Evolutionary conservation across 2,329 filamentous ascomycete species (phyloP).

Genomic region (Pyrenochaeta sp.): DNA sequence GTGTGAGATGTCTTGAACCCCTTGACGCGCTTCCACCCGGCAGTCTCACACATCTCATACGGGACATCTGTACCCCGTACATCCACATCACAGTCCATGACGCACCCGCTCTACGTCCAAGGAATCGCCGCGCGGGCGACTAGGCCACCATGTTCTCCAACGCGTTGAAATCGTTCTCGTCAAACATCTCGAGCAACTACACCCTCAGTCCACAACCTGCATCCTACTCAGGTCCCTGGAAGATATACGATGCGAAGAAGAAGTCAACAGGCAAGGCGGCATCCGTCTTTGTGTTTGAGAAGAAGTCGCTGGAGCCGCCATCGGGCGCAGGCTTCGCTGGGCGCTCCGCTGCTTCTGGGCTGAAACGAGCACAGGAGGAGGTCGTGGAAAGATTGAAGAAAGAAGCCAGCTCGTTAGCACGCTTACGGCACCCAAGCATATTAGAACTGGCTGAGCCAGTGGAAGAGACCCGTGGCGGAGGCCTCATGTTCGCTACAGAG

Average conservation of each 20-base stretch:
- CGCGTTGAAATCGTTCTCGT: conserved; percentile 88
- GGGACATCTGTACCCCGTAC: conserved; percentile 17
- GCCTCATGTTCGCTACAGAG: conserved; percentile 95
- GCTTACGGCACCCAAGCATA: conserved; percentile 88
- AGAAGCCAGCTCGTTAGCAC: conserved; percentile 87
- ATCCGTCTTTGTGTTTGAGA: conserved; percentile 94
- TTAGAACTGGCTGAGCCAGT: conserved; percentile 93
- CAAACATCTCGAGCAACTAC: conserved; percentile 94
- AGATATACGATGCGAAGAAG: conserved; percentile 96
- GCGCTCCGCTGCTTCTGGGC: conserved; percentile 67
- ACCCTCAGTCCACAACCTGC: conserved; percentile 76
- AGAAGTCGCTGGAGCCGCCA: conserved; percentile 79
- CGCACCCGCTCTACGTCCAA: conserved; percentile 23
- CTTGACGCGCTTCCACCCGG: conserved; percentile 25
- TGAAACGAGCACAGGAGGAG: conserved; percentile 86
- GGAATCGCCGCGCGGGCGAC: conserved; percentile 33
- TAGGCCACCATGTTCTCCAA: conserved; percentile 79
- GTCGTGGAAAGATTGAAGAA: conserved; percentile 90
- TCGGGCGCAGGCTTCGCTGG: conserved; percentile 64
- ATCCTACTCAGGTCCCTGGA: conserved; percentile 91
- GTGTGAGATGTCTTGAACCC: conserved; percentile 23
- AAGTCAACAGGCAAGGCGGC: conserved; percentile 89
- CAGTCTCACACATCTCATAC: conserved; percentile 27
- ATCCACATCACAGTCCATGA: conserved; percentile 37
- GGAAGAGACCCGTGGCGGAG: conserved; percentile 89